phyloP scores from a whole-genome alignment of 257 asterid species.

The Dorcoceras hygrometricum region DNA sequence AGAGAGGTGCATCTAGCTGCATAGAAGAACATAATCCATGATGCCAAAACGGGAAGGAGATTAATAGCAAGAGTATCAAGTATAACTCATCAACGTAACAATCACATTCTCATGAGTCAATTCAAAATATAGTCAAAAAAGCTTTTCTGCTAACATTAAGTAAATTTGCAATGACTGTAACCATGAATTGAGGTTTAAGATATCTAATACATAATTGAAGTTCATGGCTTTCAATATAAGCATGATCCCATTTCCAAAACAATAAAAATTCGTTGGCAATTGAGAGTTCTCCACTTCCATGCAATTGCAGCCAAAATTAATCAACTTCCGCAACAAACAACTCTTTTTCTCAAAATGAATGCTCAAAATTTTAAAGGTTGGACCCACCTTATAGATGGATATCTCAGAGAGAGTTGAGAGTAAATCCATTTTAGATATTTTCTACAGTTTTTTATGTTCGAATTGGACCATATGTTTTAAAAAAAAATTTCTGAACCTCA shows the following conservation, averaged over 20 bases:
- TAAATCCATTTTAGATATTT: neutral
- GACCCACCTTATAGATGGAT: neutral
- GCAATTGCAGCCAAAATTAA: neutral
- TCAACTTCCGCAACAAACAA: neutral
- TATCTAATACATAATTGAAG: too few species aligned
- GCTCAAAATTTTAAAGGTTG: neutral
- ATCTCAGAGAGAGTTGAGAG: neutral
- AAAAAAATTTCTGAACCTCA: neutral
- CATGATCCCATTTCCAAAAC: neutral
- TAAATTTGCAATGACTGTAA: neutral
- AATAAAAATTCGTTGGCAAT: neutral
- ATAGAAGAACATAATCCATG: conserved; percentile 17
- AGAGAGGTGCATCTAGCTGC: conserved; percentile 63
- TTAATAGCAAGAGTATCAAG: neutral
- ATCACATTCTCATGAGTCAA: neutral
- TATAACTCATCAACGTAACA: neutral
- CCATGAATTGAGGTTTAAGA: neutral
- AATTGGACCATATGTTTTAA: neutral
- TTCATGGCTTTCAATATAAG: neutral
- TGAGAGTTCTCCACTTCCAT: neutral
- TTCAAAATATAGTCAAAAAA: neutral
- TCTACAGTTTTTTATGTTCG: neutral
- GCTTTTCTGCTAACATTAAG: neutral
- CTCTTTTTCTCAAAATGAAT: neutral
- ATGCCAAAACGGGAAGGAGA: conserved; percentile 5